Conservation (phyloP, 2,329 filamentous ascomycete species). For the Diaporthe citriasiana region DNA sequence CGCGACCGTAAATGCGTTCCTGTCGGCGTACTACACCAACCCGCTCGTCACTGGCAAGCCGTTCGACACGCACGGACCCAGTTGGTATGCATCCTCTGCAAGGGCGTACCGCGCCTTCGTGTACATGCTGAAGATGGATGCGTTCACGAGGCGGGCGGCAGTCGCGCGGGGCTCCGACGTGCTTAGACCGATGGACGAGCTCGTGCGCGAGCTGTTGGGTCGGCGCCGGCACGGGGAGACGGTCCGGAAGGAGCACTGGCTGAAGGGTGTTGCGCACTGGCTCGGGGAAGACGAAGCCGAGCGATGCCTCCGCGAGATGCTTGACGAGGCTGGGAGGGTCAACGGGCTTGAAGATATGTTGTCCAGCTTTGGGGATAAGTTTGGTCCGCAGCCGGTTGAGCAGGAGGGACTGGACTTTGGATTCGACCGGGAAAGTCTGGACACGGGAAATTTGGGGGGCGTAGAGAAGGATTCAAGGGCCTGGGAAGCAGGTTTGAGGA, state of each 20-base stretch:
- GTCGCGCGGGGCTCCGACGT: slow-evolving; percentile 15
- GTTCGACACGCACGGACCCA: background rate
- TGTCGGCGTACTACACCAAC: slow-evolving; percentile 46
- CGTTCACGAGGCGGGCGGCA: slow-evolving; percentile 34
- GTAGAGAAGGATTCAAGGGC: slow-evolving; percentile 45
- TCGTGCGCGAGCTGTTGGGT: slow-evolving; percentile 29
- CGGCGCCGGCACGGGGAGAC: slow-evolving; percentile 4
- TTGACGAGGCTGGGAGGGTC: slow-evolving; percentile 10
- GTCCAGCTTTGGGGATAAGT: slow-evolving; percentile 43
- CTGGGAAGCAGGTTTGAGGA: slow-evolving; percentile 44
- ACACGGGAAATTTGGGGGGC: slow-evolving; percentile 41
- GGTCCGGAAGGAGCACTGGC: slow-evolving; percentile 32
- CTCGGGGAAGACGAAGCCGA: slow-evolving; percentile 37
- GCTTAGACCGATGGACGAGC: slow-evolving; percentile 36
- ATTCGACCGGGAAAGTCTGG: slow-evolving; percentile 45
- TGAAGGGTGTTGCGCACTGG: slow-evolving; percentile 29
- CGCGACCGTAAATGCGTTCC: slow-evolving; percentile 44
- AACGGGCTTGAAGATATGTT: slow-evolving; percentile 40
- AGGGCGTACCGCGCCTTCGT: slow-evolving; percentile 23
- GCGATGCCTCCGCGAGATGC: slow-evolving; percentile 15
- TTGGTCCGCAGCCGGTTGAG: slow-evolving; percentile 40
- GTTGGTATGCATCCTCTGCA: slow-evolving; percentile 32
- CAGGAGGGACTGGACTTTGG: slow-evolving; percentile 47
- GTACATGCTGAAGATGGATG: slow-evolving; percentile 41
- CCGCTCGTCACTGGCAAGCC: slow-evolving; percentile 40